Evolutionary conservation across 108 stramenopile genomes (phyloP).

Genomic region (Nitzschia sp.): DNA sequence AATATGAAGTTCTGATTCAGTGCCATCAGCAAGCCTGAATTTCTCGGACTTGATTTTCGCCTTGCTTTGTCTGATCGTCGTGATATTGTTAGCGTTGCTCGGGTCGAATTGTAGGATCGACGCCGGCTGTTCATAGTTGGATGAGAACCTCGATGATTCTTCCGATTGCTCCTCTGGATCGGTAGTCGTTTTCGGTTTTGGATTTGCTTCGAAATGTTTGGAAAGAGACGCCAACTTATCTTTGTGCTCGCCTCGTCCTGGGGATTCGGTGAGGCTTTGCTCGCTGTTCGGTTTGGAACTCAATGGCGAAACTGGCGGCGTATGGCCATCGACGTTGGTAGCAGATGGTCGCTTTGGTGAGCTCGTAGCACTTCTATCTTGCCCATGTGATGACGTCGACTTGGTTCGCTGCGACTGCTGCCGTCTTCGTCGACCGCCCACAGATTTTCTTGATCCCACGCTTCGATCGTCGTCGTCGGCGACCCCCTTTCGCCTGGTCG

Average conservation of each 20-base stretch:
- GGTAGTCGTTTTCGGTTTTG: not conserved
- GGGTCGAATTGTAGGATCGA: slow-evolving; percentile 36
- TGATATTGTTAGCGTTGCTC: slow-evolving; percentile 7
- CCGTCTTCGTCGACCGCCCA: slow-evolving; percentile 6
- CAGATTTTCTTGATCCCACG: slow-evolving; percentile 20
- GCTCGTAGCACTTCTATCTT: not conserved
- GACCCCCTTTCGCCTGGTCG: not conserved
- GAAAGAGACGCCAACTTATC: not conserved
- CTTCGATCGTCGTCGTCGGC: slow-evolving; percentile 17
- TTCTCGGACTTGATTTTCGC: slow-evolving; percentile 19
- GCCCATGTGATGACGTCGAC: not conserved
- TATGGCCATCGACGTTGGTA: not conserved
- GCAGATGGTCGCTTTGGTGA: not conserved
- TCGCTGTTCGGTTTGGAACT: slow-evolving; percentile 15
- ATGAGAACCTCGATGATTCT: slow-evolving; percentile 3
- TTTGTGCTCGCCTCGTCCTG: too few relatives aligned
- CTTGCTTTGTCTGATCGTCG: slow-evolving; percentile 15
- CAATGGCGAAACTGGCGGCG: not conserved
- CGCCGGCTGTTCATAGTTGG: slow-evolving; percentile 5
- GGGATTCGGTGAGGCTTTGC: not conserved
- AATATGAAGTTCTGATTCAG: slow-evolving; percentile 26
- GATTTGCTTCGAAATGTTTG: slow-evolving; percentile 4
- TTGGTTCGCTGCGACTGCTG: slow-evolving; percentile 12
- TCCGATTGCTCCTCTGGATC: slow-evolving; percentile 14
- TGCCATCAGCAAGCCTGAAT: slow-evolving; percentile 22